phyloP scores from a whole-genome alignment of 352 stramenopile genomes.

The Poterioochromonas sp. region DNA sequence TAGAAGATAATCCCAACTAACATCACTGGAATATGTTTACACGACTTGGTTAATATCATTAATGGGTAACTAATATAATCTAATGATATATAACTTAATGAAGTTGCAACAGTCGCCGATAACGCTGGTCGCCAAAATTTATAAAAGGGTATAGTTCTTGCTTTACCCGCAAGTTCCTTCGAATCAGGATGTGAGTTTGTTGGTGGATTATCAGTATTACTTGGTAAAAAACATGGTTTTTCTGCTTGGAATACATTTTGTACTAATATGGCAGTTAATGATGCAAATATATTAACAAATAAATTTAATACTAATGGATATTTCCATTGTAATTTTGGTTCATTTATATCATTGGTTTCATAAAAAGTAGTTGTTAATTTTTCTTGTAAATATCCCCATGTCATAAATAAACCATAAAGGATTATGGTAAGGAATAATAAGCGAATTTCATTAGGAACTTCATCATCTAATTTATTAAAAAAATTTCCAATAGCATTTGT shows the following conservation, averaged over 20 bases:
- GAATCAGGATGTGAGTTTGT: too few relatives aligned
- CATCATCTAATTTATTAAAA: too few relatives aligned
- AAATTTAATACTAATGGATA: slow-evolving; percentile 9
- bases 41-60: slow-evolving; percentile 91
- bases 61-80: slow-evolving; percentile 83
- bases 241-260: too few relatives aligned
- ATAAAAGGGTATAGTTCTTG: too few relatives aligned
- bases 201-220: too few relatives aligned
- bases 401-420: background rate
- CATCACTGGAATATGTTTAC: slow-evolving; percentile 96
- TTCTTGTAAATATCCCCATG: slow-evolving; percentile 13
- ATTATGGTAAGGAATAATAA: too few relatives aligned
- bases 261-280: background rate
- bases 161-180: too few relatives aligned
- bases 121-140: background rate
- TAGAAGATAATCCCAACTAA: slow-evolving; percentile 82
- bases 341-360: background rate
- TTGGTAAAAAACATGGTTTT: too few relatives aligned
- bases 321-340: background rate
- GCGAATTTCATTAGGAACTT: too few relatives aligned
- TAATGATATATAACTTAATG: slow-evolving; percentile 9
- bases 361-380: background rate
- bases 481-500: too few relatives aligned
- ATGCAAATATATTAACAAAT: background rate
- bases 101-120: background rate